Percentiles rank a stretch among this genome's conserved stretches.
These are phyloP conservation scores for Blastobotrys elegans DNA, from an alignment of 1,139 yeast species.

Conservation along the genomic window DNA sequence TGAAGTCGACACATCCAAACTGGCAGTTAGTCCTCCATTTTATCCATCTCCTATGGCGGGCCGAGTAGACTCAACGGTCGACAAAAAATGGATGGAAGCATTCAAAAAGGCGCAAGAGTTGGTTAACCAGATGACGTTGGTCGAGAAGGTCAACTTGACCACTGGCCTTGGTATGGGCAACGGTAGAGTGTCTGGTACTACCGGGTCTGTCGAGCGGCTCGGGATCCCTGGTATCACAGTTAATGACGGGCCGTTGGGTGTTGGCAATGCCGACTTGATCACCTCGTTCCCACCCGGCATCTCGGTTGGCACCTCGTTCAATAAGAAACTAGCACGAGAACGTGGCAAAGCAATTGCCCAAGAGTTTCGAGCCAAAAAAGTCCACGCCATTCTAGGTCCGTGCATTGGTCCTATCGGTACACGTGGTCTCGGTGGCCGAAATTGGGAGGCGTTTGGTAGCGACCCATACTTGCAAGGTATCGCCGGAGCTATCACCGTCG, in stretches of 20 bases:
- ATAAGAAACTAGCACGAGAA: slow-evolving; percentile 46
- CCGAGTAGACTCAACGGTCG: not conserved
- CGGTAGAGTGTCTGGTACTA: slow-evolving; percentile 56
- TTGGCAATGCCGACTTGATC: slow-evolving; percentile 52
- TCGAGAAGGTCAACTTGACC: slow-evolving; percentile 58
- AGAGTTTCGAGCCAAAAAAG: slow-evolving; percentile 54
- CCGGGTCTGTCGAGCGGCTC: slow-evolving; percentile 50
- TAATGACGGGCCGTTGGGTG: slow-evolving; percentile 64
- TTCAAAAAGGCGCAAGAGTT: slow-evolving; percentile 50
- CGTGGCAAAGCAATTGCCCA: slow-evolving; percentile 56
- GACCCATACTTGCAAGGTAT: slow-evolving; percentile 61
- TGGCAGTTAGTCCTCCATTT: not conserved
- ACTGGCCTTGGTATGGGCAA: slow-evolving; percentile 58
- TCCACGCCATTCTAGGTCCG: slow-evolving; percentile 57
- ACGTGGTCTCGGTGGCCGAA: slow-evolving; percentile 59
- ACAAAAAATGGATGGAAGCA: slow-evolving; percentile 47
- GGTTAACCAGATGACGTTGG: slow-evolving; percentile 49
- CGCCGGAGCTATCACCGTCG: slow-evolving; percentile 48
- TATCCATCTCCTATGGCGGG: slow-evolving; percentile 10
- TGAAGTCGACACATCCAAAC: slow-evolving; percentile 6
- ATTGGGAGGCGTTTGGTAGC: slow-evolving; percentile 62
- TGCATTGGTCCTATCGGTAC: slow-evolving; percentile 58
- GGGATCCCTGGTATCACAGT: slow-evolving; percentile 55
- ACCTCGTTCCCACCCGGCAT: slow-evolving; percentile 57
- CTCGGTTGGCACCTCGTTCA: slow-evolving; percentile 56